Conservation (phyloP, 2,329 filamentous ascomycete species). For the Niveomyces coronatus region DNA sequence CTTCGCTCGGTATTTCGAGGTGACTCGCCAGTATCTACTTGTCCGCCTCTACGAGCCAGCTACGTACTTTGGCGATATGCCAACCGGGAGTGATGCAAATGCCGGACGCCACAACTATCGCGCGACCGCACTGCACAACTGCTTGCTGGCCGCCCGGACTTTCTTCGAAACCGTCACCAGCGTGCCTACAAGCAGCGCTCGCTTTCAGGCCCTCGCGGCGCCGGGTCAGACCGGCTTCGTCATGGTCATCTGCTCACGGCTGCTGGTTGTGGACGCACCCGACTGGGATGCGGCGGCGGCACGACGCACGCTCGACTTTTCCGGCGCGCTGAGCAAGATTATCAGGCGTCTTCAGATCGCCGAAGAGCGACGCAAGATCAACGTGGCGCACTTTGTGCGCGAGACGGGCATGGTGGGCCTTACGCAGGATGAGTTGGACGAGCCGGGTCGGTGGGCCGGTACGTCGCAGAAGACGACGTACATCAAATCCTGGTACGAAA, state of each 20-base stretch:
- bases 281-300: slow-evolving; percentile 8
- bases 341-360: slow-evolving; percentile 11
- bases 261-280: slow-evolving; percentile 12
- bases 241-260: slow-evolving; percentile 18
- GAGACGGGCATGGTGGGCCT: slow-evolving; percentile 8
- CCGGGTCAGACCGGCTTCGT: slow-evolving; percentile 19
- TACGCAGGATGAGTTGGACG: slow-evolving; percentile 14
- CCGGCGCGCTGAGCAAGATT: slow-evolving; percentile 7
- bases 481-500: slow-evolving; percentile 23
- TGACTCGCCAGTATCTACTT: slow-evolving; percentile 25
- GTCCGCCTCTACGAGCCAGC: slow-evolving; percentile 30
- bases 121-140: slow-evolving; percentile 24
- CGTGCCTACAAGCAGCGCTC: slow-evolving; percentile 17
- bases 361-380: slow-evolving; percentile 8
- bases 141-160: slow-evolving; percentile 23
- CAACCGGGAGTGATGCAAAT: slow-evolving; percentile 13
- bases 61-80: slow-evolving; percentile 19
- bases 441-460: slow-evolving; percentile 13
- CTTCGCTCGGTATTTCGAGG: slow-evolving; percentile 17
- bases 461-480: slow-evolving; percentile 16
- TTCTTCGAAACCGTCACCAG: slow-evolving; percentile 24
- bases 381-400: slow-evolving; percentile 11
- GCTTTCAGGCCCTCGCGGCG: slow-evolving; percentile 16
- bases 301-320: slow-evolving; percentile 7
- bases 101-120: slow-evolving; percentile 19